Conservation (phyloP, 73 alveolate genomes). For the Tetrahymena thermophila region DNA sequence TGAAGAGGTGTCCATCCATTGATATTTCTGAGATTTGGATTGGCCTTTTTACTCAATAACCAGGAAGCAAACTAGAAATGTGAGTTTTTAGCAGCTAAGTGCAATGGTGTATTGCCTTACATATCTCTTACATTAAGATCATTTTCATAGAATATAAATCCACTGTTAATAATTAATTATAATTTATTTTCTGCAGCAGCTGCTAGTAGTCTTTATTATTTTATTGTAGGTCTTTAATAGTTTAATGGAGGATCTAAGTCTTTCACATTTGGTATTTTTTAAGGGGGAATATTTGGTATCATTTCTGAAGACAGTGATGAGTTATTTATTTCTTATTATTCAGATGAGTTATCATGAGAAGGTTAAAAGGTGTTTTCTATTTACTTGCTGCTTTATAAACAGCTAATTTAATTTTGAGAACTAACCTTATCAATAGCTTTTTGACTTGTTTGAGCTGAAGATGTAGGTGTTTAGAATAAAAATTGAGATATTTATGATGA, state of each 20-base stretch:
- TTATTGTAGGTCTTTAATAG: background rate
- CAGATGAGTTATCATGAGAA: background rate
- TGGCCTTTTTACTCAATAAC: background rate
- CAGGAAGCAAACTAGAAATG: background rate
- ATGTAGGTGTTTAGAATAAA: background rate
- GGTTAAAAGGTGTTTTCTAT: background rate
- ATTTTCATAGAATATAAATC: background rate
- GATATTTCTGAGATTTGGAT: background rate
- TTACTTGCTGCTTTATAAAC: background rate
- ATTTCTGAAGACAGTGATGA: background rate
- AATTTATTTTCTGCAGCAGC: background rate
- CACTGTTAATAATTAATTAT: background rate
- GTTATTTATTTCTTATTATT: background rate
- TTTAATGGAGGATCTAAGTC: background rate
- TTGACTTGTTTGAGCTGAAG: background rate
- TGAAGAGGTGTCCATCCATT: background rate
- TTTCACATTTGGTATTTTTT: background rate
- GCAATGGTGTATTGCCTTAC: background rate
- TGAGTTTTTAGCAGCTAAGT: background rate
- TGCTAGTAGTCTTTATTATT: background rate
- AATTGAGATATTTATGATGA: background rate
- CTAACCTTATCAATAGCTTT: background rate
- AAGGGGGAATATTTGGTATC: background rate
- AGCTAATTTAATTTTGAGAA: background rate
- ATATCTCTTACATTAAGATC: background rate